These are phyloP conservation scores for Dimargaris cristalligena DNA, from an alignment of 192 early-diverging fungal species.

Conservation along the genomic window DNA sequence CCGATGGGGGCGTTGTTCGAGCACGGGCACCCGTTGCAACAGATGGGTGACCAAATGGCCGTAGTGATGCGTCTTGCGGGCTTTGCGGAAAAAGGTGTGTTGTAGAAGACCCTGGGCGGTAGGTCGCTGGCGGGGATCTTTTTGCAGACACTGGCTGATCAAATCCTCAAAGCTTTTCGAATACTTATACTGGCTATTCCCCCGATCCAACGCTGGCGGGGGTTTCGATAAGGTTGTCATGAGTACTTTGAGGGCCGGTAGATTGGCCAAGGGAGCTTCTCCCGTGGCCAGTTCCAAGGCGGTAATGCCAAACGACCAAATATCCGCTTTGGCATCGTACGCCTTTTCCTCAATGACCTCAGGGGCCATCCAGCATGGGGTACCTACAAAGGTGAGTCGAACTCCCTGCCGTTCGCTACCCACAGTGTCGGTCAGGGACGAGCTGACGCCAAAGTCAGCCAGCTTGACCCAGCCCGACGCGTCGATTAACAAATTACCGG, in stretches of 20 bases:
- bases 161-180: slow-evolving; percentile 81
- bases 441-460: slow-evolving; percentile 97
- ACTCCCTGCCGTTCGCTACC: slow-evolving; percentile 89
- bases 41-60: neutral
- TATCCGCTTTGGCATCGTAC: slow-evolving; percentile 93
- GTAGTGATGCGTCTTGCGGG: slow-evolving; percentile 56
- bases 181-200: no score
- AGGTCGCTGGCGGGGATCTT: slow-evolving; percentile 69
- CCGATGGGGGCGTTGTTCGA: neutral
- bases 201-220: slow-evolving; percentile 62
- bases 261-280: slow-evolving; percentile 78
- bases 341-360: slow-evolving; percentile 89
- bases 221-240: slow-evolving; percentile 85
- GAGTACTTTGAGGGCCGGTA: slow-evolving; percentile 89
- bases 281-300: slow-evolving; percentile 92
- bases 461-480: slow-evolving; percentile 74
- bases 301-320: slow-evolving; percentile 95
- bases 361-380: slow-evolving; percentile 91
- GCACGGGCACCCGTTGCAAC: neutral
- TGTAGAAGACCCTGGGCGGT: slow-evolving; percentile 75
- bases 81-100: slow-evolving; percentile 70
- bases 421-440: slow-evolving; percentile 77
- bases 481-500: slow-evolving; percentile 67
- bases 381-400: slow-evolving; percentile 99
- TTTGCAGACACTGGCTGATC: slow-evolving; percentile 68